Conservation (phyloP, 768 basidiomycete species). For the Russula emetica region DNA sequence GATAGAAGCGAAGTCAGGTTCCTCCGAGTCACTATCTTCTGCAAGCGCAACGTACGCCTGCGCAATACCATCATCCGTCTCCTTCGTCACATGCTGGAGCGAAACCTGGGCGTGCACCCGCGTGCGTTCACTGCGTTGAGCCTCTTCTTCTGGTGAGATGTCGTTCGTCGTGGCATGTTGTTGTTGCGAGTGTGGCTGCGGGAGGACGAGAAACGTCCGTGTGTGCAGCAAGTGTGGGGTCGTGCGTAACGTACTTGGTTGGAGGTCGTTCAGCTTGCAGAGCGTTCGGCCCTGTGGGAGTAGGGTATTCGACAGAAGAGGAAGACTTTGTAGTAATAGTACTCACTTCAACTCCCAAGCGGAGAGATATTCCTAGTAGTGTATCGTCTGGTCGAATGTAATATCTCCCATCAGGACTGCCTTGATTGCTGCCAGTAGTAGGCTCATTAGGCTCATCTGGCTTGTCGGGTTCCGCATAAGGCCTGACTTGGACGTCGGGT, state of each 20-base stretch:
- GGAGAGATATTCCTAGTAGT: conserved; percentile 21
- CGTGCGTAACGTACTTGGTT: conserved; percentile 58
- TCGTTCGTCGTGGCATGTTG: conserved; percentile 30
- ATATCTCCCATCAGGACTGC: conserved; percentile 12
- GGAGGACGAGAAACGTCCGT: conserved; percentile 52
- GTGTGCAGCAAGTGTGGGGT: conserved; percentile 75
- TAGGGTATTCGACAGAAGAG: not conserved
- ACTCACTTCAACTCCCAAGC: conserved; percentile 50
- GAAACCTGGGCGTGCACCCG: conserved; percentile 56
- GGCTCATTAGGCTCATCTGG: not conserved
- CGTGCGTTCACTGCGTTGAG: conserved; percentile 41
- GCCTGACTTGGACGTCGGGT: not conserved
- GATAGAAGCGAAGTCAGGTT: conserved; percentile 13
- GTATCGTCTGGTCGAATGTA: conserved; percentile 27
- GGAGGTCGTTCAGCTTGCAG: conserved; percentile 63
- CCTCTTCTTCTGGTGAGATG: conserved; percentile 40
- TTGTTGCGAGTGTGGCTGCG: conserved; percentile 35
- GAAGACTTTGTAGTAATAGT: not conserved
- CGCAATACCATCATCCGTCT: conserved; percentile 61
- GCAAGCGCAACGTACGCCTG: conserved; percentile 68
- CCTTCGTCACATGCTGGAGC: conserved; percentile 63
- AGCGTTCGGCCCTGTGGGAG: conserved; percentile 49
- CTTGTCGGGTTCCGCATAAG: not conserved
- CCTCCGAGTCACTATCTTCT: conserved; percentile 36
- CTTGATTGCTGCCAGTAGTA: not conserved